A percentile compares a stretch with the other conserved stretches of the same genome.
phyloP scores from a whole-genome alignment of 306 rosid genomes.

The Styphnolobium japonicum region DNA sequence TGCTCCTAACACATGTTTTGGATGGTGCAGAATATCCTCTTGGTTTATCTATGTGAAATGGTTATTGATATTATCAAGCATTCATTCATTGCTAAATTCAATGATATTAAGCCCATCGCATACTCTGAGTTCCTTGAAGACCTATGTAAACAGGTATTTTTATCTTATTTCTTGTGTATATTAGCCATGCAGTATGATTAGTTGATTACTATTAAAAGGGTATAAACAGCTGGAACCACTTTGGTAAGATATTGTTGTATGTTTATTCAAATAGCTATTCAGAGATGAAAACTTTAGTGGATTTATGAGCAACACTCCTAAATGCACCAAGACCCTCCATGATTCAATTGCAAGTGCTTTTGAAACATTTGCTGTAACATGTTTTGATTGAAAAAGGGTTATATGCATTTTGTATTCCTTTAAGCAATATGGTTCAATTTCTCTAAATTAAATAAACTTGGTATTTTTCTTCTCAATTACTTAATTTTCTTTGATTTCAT shows the following conservation, averaged over 20 bases:
- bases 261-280: conserved; percentile 3
- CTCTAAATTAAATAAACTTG: background rate
- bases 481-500: background rate
- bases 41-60: conserved; percentile 91
- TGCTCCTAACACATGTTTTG: conserved; percentile 34
- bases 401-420: background rate
- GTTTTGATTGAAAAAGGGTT: background rate
- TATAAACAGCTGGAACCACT: background rate
- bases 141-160: conserved; percentile 84
- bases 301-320: conserved; percentile 10
- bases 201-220: background rate
- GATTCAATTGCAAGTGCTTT: background rate
- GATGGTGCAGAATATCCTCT: conserved; percentile 62
- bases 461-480: background rate
- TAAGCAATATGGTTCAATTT: conserved; percentile 4
- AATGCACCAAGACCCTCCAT: background rate
- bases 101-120: conserved; percentile 79
- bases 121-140: conserved; percentile 97
- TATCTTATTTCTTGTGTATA: conserved; percentile 14
- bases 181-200: background rate
- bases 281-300: conserved; percentile 1
- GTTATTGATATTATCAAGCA: conserved; percentile 86
- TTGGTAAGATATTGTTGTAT: conserved; percentile 8
- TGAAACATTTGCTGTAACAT: background rate
- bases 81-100: conserved; percentile 93